Conservation (phyloP, 495 filamentous ascomycete genomes). For the Lepidopterella palustris region DNA sequence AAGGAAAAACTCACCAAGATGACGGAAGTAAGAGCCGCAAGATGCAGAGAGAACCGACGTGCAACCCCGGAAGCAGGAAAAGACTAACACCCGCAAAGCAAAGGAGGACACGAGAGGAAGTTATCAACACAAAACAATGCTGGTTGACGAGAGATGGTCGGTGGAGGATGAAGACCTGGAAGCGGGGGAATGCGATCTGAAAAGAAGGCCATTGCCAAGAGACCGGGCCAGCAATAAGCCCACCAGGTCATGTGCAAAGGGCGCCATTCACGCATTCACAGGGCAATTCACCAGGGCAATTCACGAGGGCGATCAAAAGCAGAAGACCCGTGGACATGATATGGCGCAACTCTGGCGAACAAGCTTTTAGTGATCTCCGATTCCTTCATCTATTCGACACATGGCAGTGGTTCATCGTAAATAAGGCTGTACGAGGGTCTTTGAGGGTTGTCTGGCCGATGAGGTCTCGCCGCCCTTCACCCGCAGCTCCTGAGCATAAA, state of each 20-base stretch:
- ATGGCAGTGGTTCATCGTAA: slow-evolving; percentile 8
- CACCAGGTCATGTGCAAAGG: too few species aligned
- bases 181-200: slow-evolving; percentile 1
- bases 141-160: not conserved
- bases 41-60: slow-evolving; percentile 14
- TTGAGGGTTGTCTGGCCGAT: slow-evolving; percentile 4
- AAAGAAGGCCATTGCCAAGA: not conserved
- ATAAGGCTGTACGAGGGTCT: slow-evolving; percentile 4
- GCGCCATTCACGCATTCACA: too few species aligned
- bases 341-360: too few species aligned
- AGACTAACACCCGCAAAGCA: slow-evolving; percentile 17
- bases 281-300: too few species aligned
- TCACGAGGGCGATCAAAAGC: too few species aligned
- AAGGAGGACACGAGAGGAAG: slow-evolving; percentile 17
- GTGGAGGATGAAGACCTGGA: slow-evolving; percentile 1
- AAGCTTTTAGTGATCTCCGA: slow-evolving; percentile 25
- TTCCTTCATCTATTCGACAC: slow-evolving; percentile 14
- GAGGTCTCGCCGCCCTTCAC: too few species aligned
- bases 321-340: too few species aligned
- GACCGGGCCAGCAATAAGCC: not conserved
- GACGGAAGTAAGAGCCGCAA: slow-evolving; percentile 14
- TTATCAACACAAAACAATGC: slow-evolving; percentile 10
- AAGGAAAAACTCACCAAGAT: slow-evolving; percentile 10
- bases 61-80: slow-evolving; percentile 21
- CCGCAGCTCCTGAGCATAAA: too few species aligned